Evolutionary conservation across 768 basidiomycete genomes (phyloP), one percentile per base, ranked within the genome.

Genomic region (Leucosporidium scottii): DNA sequence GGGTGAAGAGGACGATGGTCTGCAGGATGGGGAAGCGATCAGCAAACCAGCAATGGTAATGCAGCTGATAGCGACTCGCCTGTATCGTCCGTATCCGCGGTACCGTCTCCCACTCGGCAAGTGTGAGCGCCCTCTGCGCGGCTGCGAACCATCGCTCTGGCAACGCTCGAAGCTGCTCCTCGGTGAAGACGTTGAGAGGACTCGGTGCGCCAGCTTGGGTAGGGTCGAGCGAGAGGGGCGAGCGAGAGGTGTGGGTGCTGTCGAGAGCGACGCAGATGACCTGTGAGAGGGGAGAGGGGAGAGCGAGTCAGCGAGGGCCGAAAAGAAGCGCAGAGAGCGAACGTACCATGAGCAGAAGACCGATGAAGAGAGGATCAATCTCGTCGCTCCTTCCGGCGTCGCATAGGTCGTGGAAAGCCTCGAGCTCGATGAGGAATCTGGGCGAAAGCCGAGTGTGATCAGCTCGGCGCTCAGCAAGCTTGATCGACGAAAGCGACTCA

Each of bases 231-330:
- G 71, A 68, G 57, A 69, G 66, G 0, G 72, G 72, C 9, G 72
- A 73, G 44, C 72, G 72, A 3, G 61, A 59, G 39, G 48, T 62
- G 28, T 68, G 68, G 13, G 62, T 65, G n/a, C 60, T 62, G 61
- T 73, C 72, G 66, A 73, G 66, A 5, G 72, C 68, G 44, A 73
- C 65, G 44, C 63, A 73, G 36, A 73, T 56, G 30, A 72, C 66
- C 66, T 67, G 56, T 18, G n/a, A 27, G 23, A 21, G 18, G 25
- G 27, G 2, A 39, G 17, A 28, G 17, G 28, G 18, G 10, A 39
- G 17, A 28, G 17, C 30, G 18, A 8, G n/a, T 25, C 21, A 25
- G 31, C 34, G 28, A 60, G 59, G 8, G 1, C 8, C 47, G 8
- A 7, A 10, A 8, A 27, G 7, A 18, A 31, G 25, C 17, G 31